Percentiles rank a stretch among this genome's conserved stretches.
These are phyloP conservation scores for Inosperma sp. DNA, from an alignment of 768 basidiomycete genomes.

Conservation along the genomic window DNA sequence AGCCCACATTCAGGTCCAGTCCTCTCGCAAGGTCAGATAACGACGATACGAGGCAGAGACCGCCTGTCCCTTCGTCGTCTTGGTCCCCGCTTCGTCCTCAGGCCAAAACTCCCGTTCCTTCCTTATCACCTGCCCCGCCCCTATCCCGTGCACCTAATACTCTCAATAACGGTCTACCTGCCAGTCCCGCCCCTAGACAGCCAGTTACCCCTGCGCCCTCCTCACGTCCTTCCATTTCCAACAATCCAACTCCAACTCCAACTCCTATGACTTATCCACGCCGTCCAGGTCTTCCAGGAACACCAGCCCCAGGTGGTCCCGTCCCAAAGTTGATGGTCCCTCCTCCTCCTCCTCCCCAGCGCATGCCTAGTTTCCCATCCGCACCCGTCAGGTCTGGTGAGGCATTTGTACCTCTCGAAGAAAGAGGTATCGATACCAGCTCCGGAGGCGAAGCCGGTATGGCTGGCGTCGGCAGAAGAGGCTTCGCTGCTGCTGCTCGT, in stretches of 20 bases:
- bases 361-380: slow-evolving; percentile 3
- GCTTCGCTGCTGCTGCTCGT: slow-evolving; percentile 73
- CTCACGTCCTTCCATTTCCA: not conserved
- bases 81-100: too few species aligned
- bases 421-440: slow-evolving; percentile 59
- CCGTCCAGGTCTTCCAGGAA: slow-evolving; percentile 5
- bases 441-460: slow-evolving; percentile 75
- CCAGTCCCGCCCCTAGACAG: slow-evolving; percentile 4
- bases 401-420: slow-evolving; percentile 25
- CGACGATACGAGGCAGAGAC: slow-evolving; percentile 5
- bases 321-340: too few species aligned
- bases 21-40: slow-evolving; percentile 29
- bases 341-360: slow-evolving; percentile 2
- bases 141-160: not conserved
- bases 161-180: not conserved
- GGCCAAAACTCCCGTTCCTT: not conserved
- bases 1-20: slow-evolving; percentile 31
- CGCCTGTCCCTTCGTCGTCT: not conserved
- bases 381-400: slow-evolving; percentile 6
- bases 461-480: slow-evolving; percentile 87
- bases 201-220: not conserved
- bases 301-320: slow-evolving; percentile 4
- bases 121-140: not conserved
- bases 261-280: not conserved
- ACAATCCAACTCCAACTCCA: not conserved